Evolutionary conservation across 768 basidiomycete genomes (phyloP), one percentile per base, ranked within the genome.

Genomic region (Russula dissimulans): DNA sequence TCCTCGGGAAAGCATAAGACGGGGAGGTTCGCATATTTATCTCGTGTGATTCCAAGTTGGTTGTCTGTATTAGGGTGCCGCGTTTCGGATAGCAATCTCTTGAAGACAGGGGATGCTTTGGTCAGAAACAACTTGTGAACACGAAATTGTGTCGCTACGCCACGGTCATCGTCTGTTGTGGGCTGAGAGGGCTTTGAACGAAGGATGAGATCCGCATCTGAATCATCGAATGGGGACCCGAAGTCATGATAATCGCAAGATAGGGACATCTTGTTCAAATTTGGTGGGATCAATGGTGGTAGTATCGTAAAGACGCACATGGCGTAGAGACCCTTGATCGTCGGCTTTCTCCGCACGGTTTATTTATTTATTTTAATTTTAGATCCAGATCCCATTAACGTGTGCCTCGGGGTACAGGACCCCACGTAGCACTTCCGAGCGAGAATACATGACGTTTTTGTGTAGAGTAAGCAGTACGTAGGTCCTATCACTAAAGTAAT

Each of bases 161-260:
- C 22, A 26, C 22, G 22, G 22, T 26, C 22, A 26, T 26, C 2
- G 22, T 26, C 22, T 26, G 22, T 26, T 26, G 22, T 26, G 22
- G 34, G 34, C 3, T 36, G 34, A 10, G 5, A 36, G 34, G 34
- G 34, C 34, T 10, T 5, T 36, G 34, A 36, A 36, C 60, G 43
- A 45, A 61, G 48, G 43, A 56, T 50, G 34, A 51, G 12, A 44
- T 71, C 68, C 58, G 79, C 79, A 52, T 74, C 72, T 36, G 72
- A 67, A 61, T 77, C 70, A 63, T 83, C 70, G 69, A 84, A 84
- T 2, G 82, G 81, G 29, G 68, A 39, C 22, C 57, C 66, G 17
- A 74, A 72, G 39, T 75, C 66, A 26, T 69, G 58, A 9, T 50
- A 54, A 4, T 56, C 22, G 22, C 22, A 26, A 26, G 22, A 26